Conservation (phyloP, 1,284 basidiomycete genomes). For the Austropuccinia psidii region DNA sequence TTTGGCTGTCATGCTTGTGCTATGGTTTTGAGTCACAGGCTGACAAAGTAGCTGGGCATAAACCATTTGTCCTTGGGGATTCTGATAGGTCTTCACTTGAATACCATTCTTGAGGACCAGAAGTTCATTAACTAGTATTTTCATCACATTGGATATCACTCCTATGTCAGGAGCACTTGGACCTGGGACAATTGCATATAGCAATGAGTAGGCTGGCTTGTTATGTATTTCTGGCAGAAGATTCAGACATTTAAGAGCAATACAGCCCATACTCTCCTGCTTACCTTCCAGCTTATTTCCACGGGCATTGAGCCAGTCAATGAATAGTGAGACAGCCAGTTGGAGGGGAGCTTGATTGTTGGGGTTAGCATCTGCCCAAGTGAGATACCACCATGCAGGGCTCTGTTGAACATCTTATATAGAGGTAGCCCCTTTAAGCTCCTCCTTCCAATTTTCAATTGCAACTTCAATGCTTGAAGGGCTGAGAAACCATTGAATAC, state of each 20-base stretch:
- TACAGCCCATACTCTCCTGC: neutral
- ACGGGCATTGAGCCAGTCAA: conserved; percentile 21
- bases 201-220: neutral
- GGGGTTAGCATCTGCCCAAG: too few relatives aligned
- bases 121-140: neutral
- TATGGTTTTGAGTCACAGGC: too few relatives aligned
- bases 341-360: too few relatives aligned
- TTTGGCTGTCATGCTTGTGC: too few relatives aligned
- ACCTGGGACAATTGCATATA: conserved; percentile 1
- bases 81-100: neutral
- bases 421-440: too few relatives aligned
- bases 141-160: neutral
- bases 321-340: conserved; percentile 2
- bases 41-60: neutral
- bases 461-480: too few relatives aligned
- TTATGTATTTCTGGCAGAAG: neutral
- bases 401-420: neutral
- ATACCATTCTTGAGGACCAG: neutral
- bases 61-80: conserved; percentile 3
- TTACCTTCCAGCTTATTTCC: conserved; percentile 21
- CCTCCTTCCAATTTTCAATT: too few relatives aligned
- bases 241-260: conserved; percentile 16
- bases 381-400: neutral
- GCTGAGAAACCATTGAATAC: too few relatives aligned
- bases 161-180: neutral